phyloP scores from a whole-genome alignment of 257 asterid species.

The Eustoma russellianum region DNA sequence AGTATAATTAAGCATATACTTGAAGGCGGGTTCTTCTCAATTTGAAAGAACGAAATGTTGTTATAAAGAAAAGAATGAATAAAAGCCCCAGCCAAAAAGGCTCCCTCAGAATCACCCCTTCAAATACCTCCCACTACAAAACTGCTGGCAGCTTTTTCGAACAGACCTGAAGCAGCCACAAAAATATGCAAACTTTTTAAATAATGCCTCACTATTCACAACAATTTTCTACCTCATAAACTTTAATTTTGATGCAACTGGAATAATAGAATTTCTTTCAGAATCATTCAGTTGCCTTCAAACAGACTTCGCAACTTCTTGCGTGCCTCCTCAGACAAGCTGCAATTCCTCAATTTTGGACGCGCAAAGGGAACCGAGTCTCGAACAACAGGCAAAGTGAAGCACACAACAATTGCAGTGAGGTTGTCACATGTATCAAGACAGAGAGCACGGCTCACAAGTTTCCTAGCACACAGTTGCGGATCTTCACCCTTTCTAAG shows the following conservation, averaged over 20 bases:
- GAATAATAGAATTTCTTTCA: conserved; percentile 13
- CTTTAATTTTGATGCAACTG: neutral
- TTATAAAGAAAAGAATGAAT: no score
- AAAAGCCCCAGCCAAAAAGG: no score
- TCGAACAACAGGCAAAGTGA: conserved; percentile 32
- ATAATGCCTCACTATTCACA: no score
- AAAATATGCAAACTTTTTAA: no score
- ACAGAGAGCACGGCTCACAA: conserved; percentile 71
- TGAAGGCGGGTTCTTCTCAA: no score
- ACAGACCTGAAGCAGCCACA: no score
- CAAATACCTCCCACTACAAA: no score
- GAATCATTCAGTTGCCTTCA: conserved; percentile 26
- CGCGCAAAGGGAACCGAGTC: conserved; percentile 24
- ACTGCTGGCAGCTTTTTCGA: no score
- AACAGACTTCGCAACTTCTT: conserved; percentile 31
- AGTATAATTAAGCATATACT: no score
- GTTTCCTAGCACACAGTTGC: conserved; percentile 77
- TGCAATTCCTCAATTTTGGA: conserved; percentile 43
- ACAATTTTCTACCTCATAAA: neutral
- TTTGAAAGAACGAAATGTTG: no score
- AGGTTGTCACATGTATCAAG: conserved; percentile 70
- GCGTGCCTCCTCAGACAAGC: conserved; percentile 70
- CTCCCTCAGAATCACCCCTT: no score
- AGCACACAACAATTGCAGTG: conserved; percentile 58
- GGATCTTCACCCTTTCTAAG: conserved; percentile 69